Conservation (phyloP, 2,329 filamentous ascomycete genomes). For the Fusarium sp. region DNA sequence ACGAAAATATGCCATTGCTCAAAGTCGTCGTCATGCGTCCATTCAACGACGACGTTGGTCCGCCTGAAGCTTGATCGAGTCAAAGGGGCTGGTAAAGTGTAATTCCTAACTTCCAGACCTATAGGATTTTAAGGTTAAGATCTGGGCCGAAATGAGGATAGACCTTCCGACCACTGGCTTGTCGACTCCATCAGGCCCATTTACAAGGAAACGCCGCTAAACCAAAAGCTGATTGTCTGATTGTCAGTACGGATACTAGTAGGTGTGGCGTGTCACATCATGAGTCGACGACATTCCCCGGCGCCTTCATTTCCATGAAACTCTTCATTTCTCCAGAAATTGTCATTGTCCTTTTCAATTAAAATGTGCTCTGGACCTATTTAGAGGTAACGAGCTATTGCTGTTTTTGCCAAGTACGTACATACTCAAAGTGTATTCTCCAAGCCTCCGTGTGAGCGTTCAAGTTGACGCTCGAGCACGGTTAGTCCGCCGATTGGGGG, state of each 20-base stretch:
- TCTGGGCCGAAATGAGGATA: constrained; percentile 26
- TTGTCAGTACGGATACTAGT: constrained; percentile 7
- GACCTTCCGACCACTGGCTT: constrained; percentile 8
- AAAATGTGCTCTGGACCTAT: constrained; percentile 38
- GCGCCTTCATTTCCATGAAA: constrained; percentile 9
- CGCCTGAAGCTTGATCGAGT: constrained; percentile 5
- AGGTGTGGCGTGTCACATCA: constrained; percentile 18
- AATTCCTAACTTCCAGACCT: constrained; percentile 3
- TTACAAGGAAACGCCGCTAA: constrained; percentile 1
- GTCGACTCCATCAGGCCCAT: constrained; percentile 1
- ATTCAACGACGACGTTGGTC: constrained; percentile 11
- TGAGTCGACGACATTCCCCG: constrained; percentile 4
- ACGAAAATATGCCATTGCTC: neutral
- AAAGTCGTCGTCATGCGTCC: constrained; percentile 5
- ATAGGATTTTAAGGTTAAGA: constrained; percentile 30
- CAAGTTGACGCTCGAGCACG: constrained; percentile 3
- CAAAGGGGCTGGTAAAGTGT: constrained; percentile 16
- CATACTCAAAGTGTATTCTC: constrained; percentile 40
- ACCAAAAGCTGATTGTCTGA: constrained; percentile 5
- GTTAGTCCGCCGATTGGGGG: constrained; percentile 6
- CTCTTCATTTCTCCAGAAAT: constrained; percentile 34
- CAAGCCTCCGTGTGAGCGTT: constrained; percentile 12
- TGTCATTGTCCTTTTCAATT: constrained; percentile 37
- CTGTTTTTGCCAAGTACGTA: constrained; percentile 42
- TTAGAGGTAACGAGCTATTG: constrained; percentile 37